phyloP scores from a whole-genome alignment of 2,329 filamentous ascomycete species.

The Fusarium xylarioides region DNA sequence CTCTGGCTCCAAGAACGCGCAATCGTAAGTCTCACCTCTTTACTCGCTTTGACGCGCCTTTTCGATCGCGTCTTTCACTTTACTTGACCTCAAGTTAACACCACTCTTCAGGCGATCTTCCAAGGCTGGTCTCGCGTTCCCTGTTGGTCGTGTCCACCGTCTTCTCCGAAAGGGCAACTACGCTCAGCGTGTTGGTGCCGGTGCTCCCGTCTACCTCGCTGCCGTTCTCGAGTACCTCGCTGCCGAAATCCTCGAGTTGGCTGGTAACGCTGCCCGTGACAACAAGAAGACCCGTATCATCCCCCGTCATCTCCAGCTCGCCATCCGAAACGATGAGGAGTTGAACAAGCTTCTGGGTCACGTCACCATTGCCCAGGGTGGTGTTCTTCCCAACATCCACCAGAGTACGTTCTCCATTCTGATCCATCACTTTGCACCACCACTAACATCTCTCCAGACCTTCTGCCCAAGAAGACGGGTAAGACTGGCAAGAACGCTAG shows the following conservation, averaged over 20 bases:
- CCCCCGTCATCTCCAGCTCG: conserved; percentile 96
- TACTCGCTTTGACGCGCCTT: neutral
- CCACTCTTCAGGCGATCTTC: conserved; percentile 82
- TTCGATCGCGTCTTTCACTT: neutral
- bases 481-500: conserved; percentile 93
- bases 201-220: conserved; percentile 95
- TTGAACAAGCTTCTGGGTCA: conserved; percentile 98
- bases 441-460: conserved; percentile 71
- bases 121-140: conserved; percentile 99
- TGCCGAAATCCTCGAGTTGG: conserved; percentile 98
- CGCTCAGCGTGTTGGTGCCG: conserved; percentile 98
- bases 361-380: conserved; percentile 96
- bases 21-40: conserved; percentile 78
- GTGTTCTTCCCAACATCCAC: conserved; percentile 97
- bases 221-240: conserved; percentile 98
- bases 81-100: conserved; percentile 17
- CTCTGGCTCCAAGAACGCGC: conserved; percentile 97
- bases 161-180: conserved; percentile 99
- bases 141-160: conserved; percentile 99
- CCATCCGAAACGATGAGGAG: conserved; percentile 99
- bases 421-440: neutral
- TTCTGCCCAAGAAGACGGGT: conserved; percentile 98
- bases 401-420: conserved; percentile 74
- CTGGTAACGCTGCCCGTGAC: conserved; percentile 97
- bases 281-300: conserved; percentile 99